Evolutionary conservation across 192 early-diverging fungal genomes (phyloP).

Genomic region (Geranomyces variabilis): DNA sequence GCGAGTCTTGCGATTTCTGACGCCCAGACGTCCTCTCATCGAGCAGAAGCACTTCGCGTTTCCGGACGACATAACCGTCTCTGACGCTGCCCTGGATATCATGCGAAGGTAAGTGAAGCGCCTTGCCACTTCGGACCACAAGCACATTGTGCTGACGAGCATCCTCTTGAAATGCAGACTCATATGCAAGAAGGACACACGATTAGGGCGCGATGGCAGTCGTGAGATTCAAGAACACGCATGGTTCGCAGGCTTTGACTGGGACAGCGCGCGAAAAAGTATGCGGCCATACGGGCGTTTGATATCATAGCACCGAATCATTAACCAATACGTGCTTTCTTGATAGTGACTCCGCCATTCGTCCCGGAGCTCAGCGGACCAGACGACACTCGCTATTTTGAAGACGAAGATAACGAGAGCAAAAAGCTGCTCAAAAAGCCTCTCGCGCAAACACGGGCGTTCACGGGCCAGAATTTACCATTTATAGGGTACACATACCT

Average conservation of each 20-base stretch:
- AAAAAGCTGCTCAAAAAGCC: constrained; percentile 50
- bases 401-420: constrained; percentile 72
- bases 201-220: constrained; percentile 62
- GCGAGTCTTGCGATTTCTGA: too few species aligned
- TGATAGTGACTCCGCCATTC: constrained; percentile 72
- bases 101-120: constrained; percentile 49
- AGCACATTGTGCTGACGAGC: neutral
- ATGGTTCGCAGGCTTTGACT: constrained; percentile 54
- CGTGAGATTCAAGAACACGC: constrained; percentile 48
- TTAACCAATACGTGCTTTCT: neutral
- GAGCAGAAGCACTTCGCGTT: constrained; percentile 70
- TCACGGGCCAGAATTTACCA: constrained; percentile 76
- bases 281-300: constrained; percentile 1
- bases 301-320: neutral
- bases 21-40: neutral
- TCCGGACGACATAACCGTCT: constrained; percentile 60
- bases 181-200: constrained; percentile 69
- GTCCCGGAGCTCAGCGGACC: constrained; percentile 82
- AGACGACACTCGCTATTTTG: constrained; percentile 90
- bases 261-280: constrained; percentile 46
- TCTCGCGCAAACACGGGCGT: constrained; percentile 53
- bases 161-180: constrained; percentile 47
- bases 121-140: neutral
- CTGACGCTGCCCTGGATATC: constrained; percentile 70
- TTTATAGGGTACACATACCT: constrained; percentile 87